Percentiles rank a stretch among this genome's conserved stretches.
phyloP scores from a whole-genome alignment of 2,329 filamentous ascomycete species.

The Trichoderma arundinaceum region DNA sequence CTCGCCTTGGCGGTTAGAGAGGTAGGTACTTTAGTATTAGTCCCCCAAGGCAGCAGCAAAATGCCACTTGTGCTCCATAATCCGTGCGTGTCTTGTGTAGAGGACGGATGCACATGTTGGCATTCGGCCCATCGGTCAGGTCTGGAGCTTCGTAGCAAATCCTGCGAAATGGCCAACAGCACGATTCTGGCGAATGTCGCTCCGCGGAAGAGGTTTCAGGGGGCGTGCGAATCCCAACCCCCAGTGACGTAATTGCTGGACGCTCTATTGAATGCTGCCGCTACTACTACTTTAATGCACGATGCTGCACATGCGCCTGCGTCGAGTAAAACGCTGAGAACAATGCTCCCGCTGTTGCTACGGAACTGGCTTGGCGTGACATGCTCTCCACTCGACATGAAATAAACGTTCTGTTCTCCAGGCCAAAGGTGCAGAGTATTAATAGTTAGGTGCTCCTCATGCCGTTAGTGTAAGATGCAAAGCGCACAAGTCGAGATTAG shows the following conservation, averaged over 20 bases:
- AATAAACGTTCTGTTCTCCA: not conserved
- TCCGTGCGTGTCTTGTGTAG: no score
- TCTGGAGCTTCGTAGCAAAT: constrained; percentile 3
- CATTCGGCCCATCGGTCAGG: constrained; percentile 20
- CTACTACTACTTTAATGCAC: not conserved
- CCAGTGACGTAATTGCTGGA: constrained; percentile 22
- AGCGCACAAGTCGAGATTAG: constrained; percentile 5
- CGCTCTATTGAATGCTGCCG: not conserved
- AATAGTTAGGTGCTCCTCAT: constrained; percentile 2
- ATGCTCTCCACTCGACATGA: not conserved
- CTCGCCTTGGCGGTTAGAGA: constrained; percentile 3
- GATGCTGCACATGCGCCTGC: constrained; percentile 17
- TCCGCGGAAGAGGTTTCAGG: constrained; percentile 22
- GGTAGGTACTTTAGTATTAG: no score
- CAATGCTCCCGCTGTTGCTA: not conserved
- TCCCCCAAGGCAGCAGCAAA: constrained; percentile 15
- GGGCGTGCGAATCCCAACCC: constrained; percentile 3
- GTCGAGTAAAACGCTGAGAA: not conserved
- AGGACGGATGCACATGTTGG: not conserved
- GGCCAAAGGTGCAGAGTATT: constrained; percentile 10
- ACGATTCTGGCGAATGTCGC: not conserved
- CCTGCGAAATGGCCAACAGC: constrained; percentile 21
- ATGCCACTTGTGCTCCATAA: not conserved
- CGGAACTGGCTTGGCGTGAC: constrained; percentile 13
- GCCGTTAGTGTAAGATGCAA: constrained; percentile 2